Conservation (phyloP, 2,329 filamentous ascomycete genomes). For the Byssochlamys sp. region DNA sequence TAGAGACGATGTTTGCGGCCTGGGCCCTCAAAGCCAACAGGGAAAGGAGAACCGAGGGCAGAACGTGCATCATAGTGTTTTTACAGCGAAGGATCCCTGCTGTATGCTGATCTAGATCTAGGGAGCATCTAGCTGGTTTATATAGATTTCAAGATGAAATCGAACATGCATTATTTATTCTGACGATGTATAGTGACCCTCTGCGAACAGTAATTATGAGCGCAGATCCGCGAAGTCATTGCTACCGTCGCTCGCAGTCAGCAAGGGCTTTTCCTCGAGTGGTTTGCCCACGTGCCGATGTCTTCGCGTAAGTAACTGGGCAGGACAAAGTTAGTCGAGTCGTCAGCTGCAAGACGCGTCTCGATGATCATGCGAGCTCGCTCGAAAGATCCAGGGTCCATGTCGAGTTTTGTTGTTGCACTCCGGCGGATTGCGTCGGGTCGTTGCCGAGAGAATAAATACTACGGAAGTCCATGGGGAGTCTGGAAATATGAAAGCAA, state of each 20-base stretch:
- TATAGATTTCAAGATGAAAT: too few species aligned
- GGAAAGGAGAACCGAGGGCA: not conserved
- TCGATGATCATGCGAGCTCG: too few species aligned
- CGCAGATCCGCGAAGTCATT: not conserved
- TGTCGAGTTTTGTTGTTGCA: too few species aligned
- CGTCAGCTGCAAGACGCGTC: too few species aligned
- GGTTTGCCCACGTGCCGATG: not conserved
- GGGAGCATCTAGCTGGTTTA: too few species aligned
- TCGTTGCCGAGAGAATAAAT: too few species aligned
- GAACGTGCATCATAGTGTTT: not conserved
- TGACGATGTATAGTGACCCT: too few species aligned
- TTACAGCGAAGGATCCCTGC: not conserved
- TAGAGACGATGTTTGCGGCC: constrained; percentile 49
- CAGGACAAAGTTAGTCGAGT: not conserved
- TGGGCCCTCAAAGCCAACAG: constrained; percentile 15
- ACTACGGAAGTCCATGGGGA: too few species aligned
- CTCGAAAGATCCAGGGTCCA: too few species aligned
- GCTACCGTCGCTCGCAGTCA: not conserved
- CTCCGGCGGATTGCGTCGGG: not conserved
- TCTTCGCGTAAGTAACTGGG: not conserved
- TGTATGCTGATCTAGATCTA: too few species aligned
- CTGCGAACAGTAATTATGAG: not conserved
- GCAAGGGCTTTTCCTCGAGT: not conserved
- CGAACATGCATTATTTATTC: too few species aligned
- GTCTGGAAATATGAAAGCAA: not conserved